Conservation (phyloP, 139 green algal species). For the Chlorella sp. region DNA sequence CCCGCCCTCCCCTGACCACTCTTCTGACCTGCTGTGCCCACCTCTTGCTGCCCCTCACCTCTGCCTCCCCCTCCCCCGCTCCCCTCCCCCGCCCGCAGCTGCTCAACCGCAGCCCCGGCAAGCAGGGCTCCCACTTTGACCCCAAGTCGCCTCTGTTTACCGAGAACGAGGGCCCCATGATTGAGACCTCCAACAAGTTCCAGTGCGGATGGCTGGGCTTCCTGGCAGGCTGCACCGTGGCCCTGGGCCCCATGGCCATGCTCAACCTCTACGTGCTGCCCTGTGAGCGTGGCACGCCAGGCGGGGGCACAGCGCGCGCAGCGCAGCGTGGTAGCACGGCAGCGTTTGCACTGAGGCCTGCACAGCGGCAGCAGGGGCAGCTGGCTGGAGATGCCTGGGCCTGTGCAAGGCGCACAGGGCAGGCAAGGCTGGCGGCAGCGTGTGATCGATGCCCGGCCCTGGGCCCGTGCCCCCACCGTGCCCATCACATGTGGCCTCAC, state of each 20-base stretch:
- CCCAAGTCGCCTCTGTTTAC: slow-evolving; percentile 89
- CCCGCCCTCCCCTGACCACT: background rate
- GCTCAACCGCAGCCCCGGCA: slow-evolving; percentile 84
- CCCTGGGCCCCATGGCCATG: slow-evolving; percentile 80
- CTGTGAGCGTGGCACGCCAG: slow-evolving; percentile 61
- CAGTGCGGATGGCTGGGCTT: slow-evolving; percentile 83
- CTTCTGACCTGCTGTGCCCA: background rate
- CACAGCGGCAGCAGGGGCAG: no score
- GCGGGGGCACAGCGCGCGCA: no score
- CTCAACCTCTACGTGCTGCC: slow-evolving; percentile 93
- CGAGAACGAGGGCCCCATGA: slow-evolving; percentile 20
- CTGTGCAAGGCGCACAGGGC: no score
- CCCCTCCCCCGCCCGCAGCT: background rate
- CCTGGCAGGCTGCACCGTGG: slow-evolving; percentile 74
- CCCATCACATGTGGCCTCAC: background rate
- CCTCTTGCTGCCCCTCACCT: no score
- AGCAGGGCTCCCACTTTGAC: slow-evolving; percentile 93
- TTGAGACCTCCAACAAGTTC: slow-evolving; percentile 83
- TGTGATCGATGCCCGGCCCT: background rate
- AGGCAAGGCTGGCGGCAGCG: background rate
- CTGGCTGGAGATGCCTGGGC: background rate
- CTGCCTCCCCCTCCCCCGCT: no score
- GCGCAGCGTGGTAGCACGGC: no score
- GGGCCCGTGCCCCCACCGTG: background rate
- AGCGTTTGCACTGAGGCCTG: background rate